Evolutionary conservation across 768 basidiomycete genomes (phyloP), one percentile per base, ranked within the genome.

Genomic region (Candolleomyces efflorescens): DNA sequence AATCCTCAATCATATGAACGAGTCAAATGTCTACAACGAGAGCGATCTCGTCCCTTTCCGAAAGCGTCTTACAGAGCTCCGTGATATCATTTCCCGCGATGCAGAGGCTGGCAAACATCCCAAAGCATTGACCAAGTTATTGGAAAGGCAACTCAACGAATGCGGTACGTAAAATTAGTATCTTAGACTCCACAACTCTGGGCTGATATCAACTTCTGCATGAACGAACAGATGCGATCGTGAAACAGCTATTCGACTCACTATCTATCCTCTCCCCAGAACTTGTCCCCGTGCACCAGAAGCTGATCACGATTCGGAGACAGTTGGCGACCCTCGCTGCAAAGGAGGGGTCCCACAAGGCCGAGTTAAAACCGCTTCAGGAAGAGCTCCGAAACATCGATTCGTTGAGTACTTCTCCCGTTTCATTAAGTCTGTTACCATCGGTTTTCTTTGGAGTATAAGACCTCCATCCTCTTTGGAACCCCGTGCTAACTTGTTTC

Each of bases 301-400:
- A 85, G 62, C 80, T 99, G 15, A 89, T 99, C 44, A 86, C 82
- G 27, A 80, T 98, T 55, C 86, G 97, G 57, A 86, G 95, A 62
- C 89, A 94, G 68, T 84, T 99, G 37, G 92, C 90, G 36, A 82
- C 89, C 6, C 80, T 98, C 52, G 90, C 93, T 22, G 90, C 92
- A 5, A 93, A 93, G 71, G 90, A 90, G 62, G 89, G 90, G 11
- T 82, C 88, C 5, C 84, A 87, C 62, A 94, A 93, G 70, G 76
- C 85, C 7, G 95, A 97, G 70, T 81, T 96, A 58, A 94, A 95
- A 73, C 87, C 91, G 45, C 73, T 98, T 47, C 82, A 90, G 57
- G 94, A 97, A 69, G 97, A 98, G 67, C 80, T 99, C 55, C 83
- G 96, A 56, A 92, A 89, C 74, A 96, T 99, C 63, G 97, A 99